phyloP scores from a whole-genome alignment of 208 protist genomes.

The Leishmania martiniquensis region DNA sequence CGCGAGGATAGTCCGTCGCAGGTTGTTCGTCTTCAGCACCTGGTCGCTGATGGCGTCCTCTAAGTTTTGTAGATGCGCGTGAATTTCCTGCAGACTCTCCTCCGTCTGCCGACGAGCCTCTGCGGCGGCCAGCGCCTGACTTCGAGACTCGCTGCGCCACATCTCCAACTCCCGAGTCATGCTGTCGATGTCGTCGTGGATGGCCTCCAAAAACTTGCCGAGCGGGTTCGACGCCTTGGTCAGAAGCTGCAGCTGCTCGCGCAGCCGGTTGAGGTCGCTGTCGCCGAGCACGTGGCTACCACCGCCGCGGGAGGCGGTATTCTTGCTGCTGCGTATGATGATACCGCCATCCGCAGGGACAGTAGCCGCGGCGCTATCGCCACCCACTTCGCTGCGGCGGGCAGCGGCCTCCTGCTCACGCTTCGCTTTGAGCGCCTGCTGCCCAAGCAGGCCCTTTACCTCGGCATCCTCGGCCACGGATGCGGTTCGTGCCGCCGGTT shows the following conservation, averaged over 20 bases:
- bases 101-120: conserved; percentile 83
- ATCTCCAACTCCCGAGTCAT: conserved; percentile 90
- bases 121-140: conserved; percentile 72
- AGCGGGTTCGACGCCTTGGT: conserved; percentile 91
- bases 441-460: conserved; percentile 74
- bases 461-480: conserved; percentile 53
- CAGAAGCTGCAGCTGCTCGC: conserved; percentile 88
- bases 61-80: conserved; percentile 79
- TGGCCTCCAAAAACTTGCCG: conserved; percentile 85
- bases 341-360: conserved; percentile 56
- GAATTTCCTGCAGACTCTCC: conserved; percentile 82
- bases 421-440: conserved; percentile 89
- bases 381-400: conserved; percentile 11
- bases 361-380: conserved; percentile 22
- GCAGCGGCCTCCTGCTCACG: conserved; percentile 69
- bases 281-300: conserved; percentile 58
- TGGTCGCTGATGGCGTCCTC: conserved; percentile 91
- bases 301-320: conserved; percentile 30
- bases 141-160: conserved; percentile 89
- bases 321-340: conserved; percentile 65
- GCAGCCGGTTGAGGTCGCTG: conserved; percentile 75
- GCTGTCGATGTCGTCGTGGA: conserved; percentile 90
- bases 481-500: conserved; percentile 36
- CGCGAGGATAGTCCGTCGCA: conserved; percentile 74
- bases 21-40: conserved; percentile 84